Base-by-base conservation (phyloP, 2,329 filamentous ascomycete genomes). In the Clathrospora elynae region DNA sequence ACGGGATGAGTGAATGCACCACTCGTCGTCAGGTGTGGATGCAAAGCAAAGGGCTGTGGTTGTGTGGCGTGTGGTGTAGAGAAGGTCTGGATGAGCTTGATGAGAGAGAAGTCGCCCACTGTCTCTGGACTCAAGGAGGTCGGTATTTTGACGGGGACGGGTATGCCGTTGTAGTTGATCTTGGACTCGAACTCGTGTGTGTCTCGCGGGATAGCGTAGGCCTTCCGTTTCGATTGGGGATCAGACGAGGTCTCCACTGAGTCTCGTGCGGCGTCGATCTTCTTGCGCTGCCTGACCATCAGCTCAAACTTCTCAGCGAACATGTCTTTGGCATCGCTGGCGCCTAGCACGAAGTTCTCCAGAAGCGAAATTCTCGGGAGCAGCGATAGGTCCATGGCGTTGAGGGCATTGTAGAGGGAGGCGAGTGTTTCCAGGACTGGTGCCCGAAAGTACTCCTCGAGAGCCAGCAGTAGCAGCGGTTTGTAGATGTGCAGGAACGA, bases 401-500 rank as follows among this genome's bases (percentile, higher is more conserved):
- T 99, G 51, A 99, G 88, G 1, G 93, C 87, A 56, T 96, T 82
- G 71, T 96, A 99, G 4, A 99, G 78, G 66, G 88, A 83, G 31
- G 89, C 85, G 35, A 99, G 77, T 0, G 93, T 99, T 68, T 95
- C 90, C 3, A 88, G 84, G 22, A 88, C 85, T 0, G 93, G 93
- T 0, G 86, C 85, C 64, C 95, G 93, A 73, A 97, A 99, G 70
- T 99, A 99, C 66, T 97, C 92, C 63, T 99, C 92, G 37, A 99
- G 77, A 0, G 93, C 93, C 29, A 99, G 75, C 24, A 99, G 77
- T 36, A 99, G 78, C 25, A 99, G 78, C 18, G 93, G 93, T 88
- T 99, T 99, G 76, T 99, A 99, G 53, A 99, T 99, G 72, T 99
- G 93, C 56, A 99, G 75, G 71, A 99, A 99, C 3, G 93, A 91